A percentile compares a stretch with the other conserved stretches of the same genome.
These are phyloP conservation scores for Exserohilum turcica DNA, from an alignment of 2,329 filamentous ascomycete species.

Conservation along the genomic window DNA sequence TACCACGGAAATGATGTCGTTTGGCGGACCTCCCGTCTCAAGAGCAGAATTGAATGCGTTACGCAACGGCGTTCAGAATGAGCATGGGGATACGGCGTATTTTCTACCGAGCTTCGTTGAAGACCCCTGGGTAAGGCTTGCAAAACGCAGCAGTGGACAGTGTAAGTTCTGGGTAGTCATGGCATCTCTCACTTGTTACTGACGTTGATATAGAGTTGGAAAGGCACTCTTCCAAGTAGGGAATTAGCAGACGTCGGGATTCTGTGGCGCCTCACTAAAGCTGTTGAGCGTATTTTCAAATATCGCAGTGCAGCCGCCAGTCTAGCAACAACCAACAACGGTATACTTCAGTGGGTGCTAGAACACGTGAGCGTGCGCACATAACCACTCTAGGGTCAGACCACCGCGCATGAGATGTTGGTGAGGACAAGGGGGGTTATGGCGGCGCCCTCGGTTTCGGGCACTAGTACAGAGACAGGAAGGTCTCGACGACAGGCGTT, in stretches of 20 bases:
- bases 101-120: slow-evolving; percentile 72
- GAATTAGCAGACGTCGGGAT: neutral
- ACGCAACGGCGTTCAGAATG: slow-evolving; percentile 50
- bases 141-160: neutral
- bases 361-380: neutral
- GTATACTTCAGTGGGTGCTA: neutral
- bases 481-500: neutral
- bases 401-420: neutral
- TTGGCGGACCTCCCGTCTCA: slow-evolving; percentile 36
- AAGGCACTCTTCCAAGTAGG: neutral
- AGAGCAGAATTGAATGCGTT: slow-evolving; percentile 44
- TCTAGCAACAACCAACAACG: too few species aligned
- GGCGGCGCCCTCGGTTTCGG: neutral
- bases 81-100: slow-evolving; percentile 68
- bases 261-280: neutral
- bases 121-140: slow-evolving; percentile 67
- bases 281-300: neutral
- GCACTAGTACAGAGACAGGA: neutral
- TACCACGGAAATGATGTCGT: slow-evolving; percentile 29
- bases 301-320: too few species aligned
- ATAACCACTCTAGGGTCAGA: neutral
- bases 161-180: neutral
- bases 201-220: neutral
- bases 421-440: neutral
- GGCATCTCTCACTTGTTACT: neutral